A percentile compares a stretch with the other conserved stretches of the same genome.
phyloP scores from a whole-genome alignment of 768 basidiomycete species.

The Tulasnella sp. region DNA sequence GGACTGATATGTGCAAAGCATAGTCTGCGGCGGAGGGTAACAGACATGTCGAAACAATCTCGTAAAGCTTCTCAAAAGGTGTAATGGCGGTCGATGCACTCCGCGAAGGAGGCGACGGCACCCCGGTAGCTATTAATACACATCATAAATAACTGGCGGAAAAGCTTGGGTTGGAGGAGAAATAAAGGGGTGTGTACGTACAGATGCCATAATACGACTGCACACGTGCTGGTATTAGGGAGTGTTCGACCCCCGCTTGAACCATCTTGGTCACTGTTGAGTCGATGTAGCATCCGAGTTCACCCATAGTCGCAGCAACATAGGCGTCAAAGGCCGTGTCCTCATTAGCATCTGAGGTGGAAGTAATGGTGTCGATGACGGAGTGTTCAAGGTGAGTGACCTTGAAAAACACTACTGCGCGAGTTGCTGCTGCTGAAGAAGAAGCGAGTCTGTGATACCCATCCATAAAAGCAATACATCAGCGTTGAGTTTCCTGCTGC shows the following conservation, averaged over 20 bases:
- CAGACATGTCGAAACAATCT: constrained; percentile 52
- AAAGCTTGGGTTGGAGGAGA: no score
- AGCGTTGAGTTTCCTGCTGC: no score
- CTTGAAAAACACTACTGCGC: constrained; percentile 57
- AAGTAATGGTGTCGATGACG: constrained; percentile 34
- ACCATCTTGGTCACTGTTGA: constrained; percentile 58
- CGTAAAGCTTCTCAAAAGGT: constrained; percentile 39
- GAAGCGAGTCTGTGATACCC: constrained; percentile 18
- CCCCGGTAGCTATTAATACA: not conserved
- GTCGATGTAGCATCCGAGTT: constrained; percentile 82
- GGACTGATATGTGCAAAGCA: constrained; percentile 54
- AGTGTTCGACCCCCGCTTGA: constrained; percentile 68
- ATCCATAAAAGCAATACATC: no score
- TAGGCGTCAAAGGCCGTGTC: constrained; percentile 35
- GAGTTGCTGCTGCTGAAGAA: constrained; percentile 24
- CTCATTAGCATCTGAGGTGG: constrained; percentile 21
- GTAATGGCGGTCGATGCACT: not conserved
- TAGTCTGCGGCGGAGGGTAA: constrained; percentile 47
- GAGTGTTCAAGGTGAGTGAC: constrained; percentile 69
- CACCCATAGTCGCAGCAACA: constrained; percentile 47
- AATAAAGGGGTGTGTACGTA: constrained; percentile 25
- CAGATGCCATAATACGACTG: constrained; percentile 41
- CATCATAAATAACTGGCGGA: not conserved
- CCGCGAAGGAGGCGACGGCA: not conserved
- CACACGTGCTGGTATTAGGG: constrained; percentile 41